Evolutionary conservation across 2,329 filamentous ascomycete species (phyloP), one percentile per base, ranked within the genome.

Genomic region (Colletotrichum liriopes): DNA sequence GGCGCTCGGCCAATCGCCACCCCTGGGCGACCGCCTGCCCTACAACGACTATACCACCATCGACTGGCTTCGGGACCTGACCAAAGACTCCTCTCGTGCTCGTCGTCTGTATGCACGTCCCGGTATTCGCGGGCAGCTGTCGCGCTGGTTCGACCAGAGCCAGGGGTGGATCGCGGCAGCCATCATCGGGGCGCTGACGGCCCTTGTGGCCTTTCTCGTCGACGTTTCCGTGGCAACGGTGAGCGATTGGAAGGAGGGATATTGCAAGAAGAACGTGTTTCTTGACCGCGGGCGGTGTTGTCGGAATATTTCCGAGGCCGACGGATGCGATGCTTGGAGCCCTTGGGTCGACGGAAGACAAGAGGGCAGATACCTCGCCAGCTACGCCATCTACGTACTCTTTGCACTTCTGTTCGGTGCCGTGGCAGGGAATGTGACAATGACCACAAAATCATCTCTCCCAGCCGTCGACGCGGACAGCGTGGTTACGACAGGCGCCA

Each of bases 21-120:
- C 65, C 0, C 37, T 88, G 14, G 88, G 88, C 52, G 89, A 91
- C 76, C 80, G 88, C 63, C 78, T 90, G 26, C 86, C 88, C 0
- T 91, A 91, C 76, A 90, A 89, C 76, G 86, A 90, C 74, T 91
- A 91, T 74, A 88, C 86, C 9, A 90, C 88, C 1, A 90, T 91
- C 69, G 89, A 91, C 78, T 91, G 88, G 88, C 81, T 91, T 12
- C 89, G 90, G 77, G 88, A 90, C 75, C 78, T 91, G 67, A 86
- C 89, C 77, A 89, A 89, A 79, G 87, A 89, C 75, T 88, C n/a
- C 82, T 84, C 65, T 80, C 81, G 80, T 12, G 80, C 78, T 66
- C 68, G 56, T 39, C 39, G 52, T 16, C 35, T 72, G 8, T 58
- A 41, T 3, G 51, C 47, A 1, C 51, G 51, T 4, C 54, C 59